Conservation (phyloP, 257 asterid genomes). For the Mitragyna speciosa region DNA sequence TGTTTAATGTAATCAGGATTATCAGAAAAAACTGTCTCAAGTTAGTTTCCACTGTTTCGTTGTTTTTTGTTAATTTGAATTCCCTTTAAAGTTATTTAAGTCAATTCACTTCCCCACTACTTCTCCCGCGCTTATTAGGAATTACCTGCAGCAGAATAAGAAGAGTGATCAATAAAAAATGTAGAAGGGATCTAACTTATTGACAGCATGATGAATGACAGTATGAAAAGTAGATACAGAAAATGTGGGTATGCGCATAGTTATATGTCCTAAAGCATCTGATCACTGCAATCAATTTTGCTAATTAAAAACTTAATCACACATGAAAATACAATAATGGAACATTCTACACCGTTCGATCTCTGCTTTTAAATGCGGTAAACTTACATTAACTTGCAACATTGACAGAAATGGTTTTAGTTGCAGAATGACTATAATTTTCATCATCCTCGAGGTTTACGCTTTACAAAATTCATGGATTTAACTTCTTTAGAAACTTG, state of each 20-base stretch:
- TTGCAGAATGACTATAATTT: no score
- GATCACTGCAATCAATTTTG: background rate
- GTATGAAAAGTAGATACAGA: background rate
- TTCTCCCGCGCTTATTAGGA: background rate
- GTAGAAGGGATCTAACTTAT: background rate
- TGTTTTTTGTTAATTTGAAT: background rate
- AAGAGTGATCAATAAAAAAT: background rate
- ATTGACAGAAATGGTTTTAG: no score
- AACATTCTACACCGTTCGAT: background rate
- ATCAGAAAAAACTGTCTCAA: background rate
- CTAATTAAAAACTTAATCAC: background rate
- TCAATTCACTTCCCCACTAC: slow-evolving; percentile 13
- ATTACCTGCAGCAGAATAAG: slow-evolving; percentile 14
- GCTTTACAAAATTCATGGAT: background rate
- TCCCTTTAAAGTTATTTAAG: background rate
- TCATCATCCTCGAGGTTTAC: no score
- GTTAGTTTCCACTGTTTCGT: background rate
- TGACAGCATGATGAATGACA: no score
- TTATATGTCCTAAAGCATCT: background rate
- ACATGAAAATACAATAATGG: background rate
- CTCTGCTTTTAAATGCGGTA: no score
- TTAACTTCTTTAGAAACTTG: background rate
- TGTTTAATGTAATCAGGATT: background rate
- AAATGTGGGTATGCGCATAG: background rate
- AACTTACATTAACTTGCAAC: no score